These are phyloP conservation scores for Lasiodiplodia sp. DNA, from an alignment of 2,329 filamentous ascomycete genomes.

Conservation along the genomic window DNA sequence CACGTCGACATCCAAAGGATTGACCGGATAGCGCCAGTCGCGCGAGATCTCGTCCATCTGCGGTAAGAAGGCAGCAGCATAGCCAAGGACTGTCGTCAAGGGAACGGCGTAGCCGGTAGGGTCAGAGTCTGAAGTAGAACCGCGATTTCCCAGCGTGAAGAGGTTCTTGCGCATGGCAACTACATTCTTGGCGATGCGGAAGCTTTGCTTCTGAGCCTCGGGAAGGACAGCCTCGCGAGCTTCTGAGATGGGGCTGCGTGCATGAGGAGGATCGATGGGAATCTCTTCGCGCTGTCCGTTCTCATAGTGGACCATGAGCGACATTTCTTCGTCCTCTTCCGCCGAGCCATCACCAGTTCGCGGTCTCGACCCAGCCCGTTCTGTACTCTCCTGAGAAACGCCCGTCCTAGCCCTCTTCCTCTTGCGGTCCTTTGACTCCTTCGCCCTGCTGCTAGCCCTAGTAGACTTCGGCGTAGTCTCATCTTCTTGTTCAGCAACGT, in stretches of 20 bases:
- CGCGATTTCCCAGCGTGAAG: slow-evolving; percentile 55
- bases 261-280: slow-evolving; percentile 49
- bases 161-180: slow-evolving; percentile 63
- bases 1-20: slow-evolving; percentile 61
- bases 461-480: background rate
- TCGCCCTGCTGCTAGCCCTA: slow-evolving; percentile 31
- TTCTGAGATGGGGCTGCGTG: slow-evolving; percentile 42
- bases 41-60: slow-evolving; percentile 65
- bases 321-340: slow-evolving; percentile 52
- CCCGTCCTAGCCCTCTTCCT: slow-evolving; percentile 62
- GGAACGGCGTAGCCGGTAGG: slow-evolving; percentile 51
- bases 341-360: slow-evolving; percentile 51
- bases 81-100: slow-evolving; percentile 48
- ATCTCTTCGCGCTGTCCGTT: slow-evolving; percentile 68
- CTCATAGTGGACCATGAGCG: slow-evolving; percentile 64
- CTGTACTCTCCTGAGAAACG: slow-evolving; percentile 51
- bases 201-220: slow-evolving; percentile 60
- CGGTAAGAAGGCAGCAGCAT: slow-evolving; percentile 54
- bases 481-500: slow-evolving; percentile 55
- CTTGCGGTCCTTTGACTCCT: slow-evolving; percentile 55
- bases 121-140: slow-evolving; percentile 35
- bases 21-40: slow-evolving; percentile 66
- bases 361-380: slow-evolving; percentile 56
- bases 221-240: slow-evolving; percentile 57
- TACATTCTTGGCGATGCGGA: slow-evolving; percentile 62